A percentile compares a stretch with the other conserved stretches of the same genome.
phyloP scores from a whole-genome alignment of 805 yeast genomes.

The Wickerhamomyces canadensis region DNA sequence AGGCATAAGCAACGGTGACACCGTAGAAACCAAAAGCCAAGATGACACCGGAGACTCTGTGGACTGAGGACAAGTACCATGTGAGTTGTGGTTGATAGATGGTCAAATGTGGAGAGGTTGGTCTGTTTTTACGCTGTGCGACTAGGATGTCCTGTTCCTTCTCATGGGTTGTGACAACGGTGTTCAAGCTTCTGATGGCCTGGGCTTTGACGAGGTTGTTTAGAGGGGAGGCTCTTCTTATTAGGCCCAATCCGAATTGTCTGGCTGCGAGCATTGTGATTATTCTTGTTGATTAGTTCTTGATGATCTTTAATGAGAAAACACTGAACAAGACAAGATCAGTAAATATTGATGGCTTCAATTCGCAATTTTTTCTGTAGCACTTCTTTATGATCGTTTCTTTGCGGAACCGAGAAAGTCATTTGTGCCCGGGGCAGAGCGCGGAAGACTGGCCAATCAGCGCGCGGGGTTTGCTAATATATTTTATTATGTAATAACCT shows the following conservation, averaged over 20 bases:
- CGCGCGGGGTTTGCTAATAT: too few relatives aligned
- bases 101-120: conserved; percentile 82
- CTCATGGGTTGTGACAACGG: conserved; percentile 49
- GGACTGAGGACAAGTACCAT: conserved; percentile 71
- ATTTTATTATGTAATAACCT: too few relatives aligned
- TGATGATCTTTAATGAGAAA: too few relatives aligned
- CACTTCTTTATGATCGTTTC: too few relatives aligned
- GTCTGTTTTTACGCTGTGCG: conserved; percentile 83
- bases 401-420: too few relatives aligned
- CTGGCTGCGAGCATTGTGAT: background rate
- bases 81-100: conserved; percentile 92
- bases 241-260: conserved; percentile 1
- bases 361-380: too few relatives aligned
- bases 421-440: too few relatives aligned
- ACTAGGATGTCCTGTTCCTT: conserved; percentile 66
- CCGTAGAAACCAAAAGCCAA: conserved; percentile 77
- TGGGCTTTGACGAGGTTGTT: conserved; percentile 1
- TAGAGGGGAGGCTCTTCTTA: conserved; percentile 4
- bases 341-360: too few relatives aligned
- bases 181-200: conserved; percentile 19
- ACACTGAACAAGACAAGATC: too few relatives aligned
- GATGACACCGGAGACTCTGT: conserved; percentile 84
- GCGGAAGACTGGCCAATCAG: too few relatives aligned
- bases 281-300: too few relatives aligned
- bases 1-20: conserved; percentile 70